These are phyloP conservation scores for Chytriomyces sp. DNA, from an alignment of 192 early-diverging fungal genomes.

Conservation along the genomic window DNA sequence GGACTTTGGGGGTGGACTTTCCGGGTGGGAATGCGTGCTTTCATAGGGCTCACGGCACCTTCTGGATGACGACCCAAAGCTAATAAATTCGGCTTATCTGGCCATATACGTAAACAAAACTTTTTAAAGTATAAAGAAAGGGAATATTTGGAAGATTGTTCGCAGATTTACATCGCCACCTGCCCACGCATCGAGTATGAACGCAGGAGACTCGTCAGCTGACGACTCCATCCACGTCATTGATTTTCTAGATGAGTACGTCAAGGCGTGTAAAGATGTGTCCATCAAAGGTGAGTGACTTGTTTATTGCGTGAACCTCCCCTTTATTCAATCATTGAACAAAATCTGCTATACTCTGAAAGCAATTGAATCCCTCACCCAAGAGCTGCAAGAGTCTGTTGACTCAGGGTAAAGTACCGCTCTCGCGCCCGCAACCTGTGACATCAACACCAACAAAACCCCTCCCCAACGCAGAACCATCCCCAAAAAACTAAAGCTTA, in stretches of 20 bases:
- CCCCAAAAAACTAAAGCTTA: slow-evolving; percentile 37
- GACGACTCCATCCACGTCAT: slow-evolving; percentile 29
- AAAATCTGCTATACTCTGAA: neutral
- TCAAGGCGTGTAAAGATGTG: neutral
- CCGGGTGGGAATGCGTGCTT: too few relatives aligned
- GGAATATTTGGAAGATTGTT: too few relatives aligned
- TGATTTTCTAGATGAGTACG: slow-evolving; percentile 28
- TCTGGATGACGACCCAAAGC: too few relatives aligned
- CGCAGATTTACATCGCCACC: too few relatives aligned
- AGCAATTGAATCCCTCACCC: slow-evolving; percentile 3
- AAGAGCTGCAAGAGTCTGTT: slow-evolving; percentile 9
- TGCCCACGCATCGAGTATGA: too few relatives aligned
- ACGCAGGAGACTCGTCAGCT: neutral
- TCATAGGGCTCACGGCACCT: too few relatives aligned
- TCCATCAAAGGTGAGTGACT: slow-evolving; percentile 11
- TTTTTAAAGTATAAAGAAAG: too few relatives aligned
- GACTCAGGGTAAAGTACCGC: neutral
- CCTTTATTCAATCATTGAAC: neutral
- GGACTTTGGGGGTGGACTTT: too few relatives aligned
- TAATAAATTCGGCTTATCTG: neutral
- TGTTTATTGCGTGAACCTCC: too few relatives aligned
- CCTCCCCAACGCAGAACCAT: slow-evolving; percentile 24
- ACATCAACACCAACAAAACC: neutral
- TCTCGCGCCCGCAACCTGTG: neutral
- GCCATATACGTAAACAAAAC: too few relatives aligned